phyloP scores from a whole-genome alignment of 73 alveolate genomes.

The Paramecium biaurelia region DNA sequence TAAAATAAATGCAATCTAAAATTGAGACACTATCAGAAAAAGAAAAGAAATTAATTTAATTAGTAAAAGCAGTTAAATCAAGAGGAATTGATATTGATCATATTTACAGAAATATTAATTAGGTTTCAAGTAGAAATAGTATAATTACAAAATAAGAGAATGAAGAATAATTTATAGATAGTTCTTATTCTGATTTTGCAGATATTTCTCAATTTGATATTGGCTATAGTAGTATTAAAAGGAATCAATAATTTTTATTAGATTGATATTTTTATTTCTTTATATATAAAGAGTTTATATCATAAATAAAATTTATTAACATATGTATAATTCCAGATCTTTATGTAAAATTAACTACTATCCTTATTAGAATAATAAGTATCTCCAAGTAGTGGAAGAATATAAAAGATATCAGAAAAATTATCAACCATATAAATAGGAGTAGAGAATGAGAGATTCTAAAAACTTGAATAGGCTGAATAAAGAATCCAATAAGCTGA shows the following conservation, averaged over 20 bases:
- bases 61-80: slow-evolving; percentile 34
- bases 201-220: background rate
- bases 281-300: background rate
- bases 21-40: slow-evolving; percentile 7
- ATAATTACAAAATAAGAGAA: background rate
- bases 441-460: slow-evolving; percentile 54
- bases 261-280: background rate
- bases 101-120: background rate
- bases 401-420: slow-evolving; percentile 56
- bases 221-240: background rate
- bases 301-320: slow-evolving; percentile 19
- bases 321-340: slow-evolving; percentile 26
- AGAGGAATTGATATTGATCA: slow-evolving; percentile 46
- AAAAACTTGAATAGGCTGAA: slow-evolving; percentile 67
- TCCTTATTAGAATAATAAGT: background rate
- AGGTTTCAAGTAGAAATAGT: background rate
- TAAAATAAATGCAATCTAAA: background rate
- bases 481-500: slow-evolving; percentile 66
- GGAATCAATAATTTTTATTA: background rate
- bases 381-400: slow-evolving; percentile 57
- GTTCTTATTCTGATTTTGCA: slow-evolving; percentile 30
- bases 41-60: slow-evolving; percentile 20
- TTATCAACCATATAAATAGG: slow-evolving; percentile 47
- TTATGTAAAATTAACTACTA: background rate
- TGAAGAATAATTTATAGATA: background rate